These are phyloP conservation scores for Clonostachys byssicola DNA, from an alignment of 2,329 filamentous ascomycete genomes.

Conservation along the genomic window DNA sequence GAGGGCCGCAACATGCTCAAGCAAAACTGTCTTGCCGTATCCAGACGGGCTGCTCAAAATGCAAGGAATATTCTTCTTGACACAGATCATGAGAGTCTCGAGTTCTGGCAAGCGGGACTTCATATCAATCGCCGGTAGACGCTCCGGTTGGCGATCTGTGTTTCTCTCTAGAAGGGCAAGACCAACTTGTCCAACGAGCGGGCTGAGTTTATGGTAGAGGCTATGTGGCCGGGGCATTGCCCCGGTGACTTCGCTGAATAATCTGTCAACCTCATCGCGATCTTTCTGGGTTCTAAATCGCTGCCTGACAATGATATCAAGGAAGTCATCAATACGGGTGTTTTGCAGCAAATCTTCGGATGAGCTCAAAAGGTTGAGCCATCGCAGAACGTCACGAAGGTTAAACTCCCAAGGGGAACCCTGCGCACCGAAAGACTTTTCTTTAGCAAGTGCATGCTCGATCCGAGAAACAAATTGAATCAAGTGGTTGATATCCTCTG, in stretches of 20 bases:
- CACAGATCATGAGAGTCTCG: slow-evolving; percentile 82
- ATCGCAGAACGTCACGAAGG: slow-evolving; percentile 82
- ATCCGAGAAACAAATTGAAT: slow-evolving; percentile 80
- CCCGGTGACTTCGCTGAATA: slow-evolving; percentile 66
- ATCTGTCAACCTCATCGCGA: slow-evolving; percentile 54
- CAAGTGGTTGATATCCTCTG: slow-evolving; percentile 57
- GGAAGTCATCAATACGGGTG: slow-evolving; percentile 64
- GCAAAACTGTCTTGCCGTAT: slow-evolving; percentile 77
- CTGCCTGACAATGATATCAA: slow-evolving; percentile 79
- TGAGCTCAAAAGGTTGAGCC: slow-evolving; percentile 62
- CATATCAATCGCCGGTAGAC: slow-evolving; percentile 44
- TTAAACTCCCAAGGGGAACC: slow-evolving; percentile 95
- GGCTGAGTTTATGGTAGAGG: slow-evolving; percentile 67
- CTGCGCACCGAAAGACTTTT: slow-evolving; percentile 54
- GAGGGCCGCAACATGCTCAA: slow-evolving; percentile 76
- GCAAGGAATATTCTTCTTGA: slow-evolving; percentile 83
- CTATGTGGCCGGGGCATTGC: slow-evolving; percentile 49
- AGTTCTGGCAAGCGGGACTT: slow-evolving; percentile 63
- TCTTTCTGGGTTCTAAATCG: slow-evolving; percentile 77
- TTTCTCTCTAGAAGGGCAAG: slow-evolving; percentile 67
- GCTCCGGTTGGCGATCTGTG: slow-evolving; percentile 41
- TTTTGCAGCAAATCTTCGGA: slow-evolving; percentile 56
- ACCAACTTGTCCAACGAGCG: slow-evolving; percentile 71
- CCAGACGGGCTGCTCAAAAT: slow-evolving; percentile 85
- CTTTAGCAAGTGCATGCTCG: slow-evolving; percentile 64